Evolutionary conservation across 768 basidiomycete genomes (phyloP), one percentile per base, ranked within the genome.

Genomic region (Lactifluus subvellereus): DNA sequence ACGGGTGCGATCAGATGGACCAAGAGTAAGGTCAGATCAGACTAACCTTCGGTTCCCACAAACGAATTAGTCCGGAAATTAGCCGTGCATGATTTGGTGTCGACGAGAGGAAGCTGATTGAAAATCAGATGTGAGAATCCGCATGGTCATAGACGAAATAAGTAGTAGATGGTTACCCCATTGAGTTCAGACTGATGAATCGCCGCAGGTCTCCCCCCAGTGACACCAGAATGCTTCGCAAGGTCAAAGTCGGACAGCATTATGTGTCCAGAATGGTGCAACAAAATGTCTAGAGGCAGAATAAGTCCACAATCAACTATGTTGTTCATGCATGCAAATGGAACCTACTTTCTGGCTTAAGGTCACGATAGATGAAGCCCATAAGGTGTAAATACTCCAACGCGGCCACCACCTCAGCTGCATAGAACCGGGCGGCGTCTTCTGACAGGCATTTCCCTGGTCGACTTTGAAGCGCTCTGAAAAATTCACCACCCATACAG

Each of bases 201-300:
- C 72, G 86, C 89, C 6, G 88, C 91, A 32, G 95, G 94, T 70
- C 90, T 83, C 57, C 89, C 88, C 30, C 88, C 91, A 27, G 85
- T 86, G 68, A 91, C 91, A 58, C 82, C 88, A 43, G 92, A 93
- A 73, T 96, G 94, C 74, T 98, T 99, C 20, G 96, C 96, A 38
- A 99, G 83, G 77, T 99, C 97, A 75, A 99, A 99, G 76, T 99
- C 97, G 51, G 97, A 98, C 70, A 99, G 77, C 96, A 98, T 98
- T 70, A 99, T 98, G 76, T 99, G 97, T 18, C 97, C 97, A 11
- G 94, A 94, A 72, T 97, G 91, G 75, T 99, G 97, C 54, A 99
- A 79, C 18, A 99, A 80, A 71, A 99, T 99, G 74, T 99, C 97
- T 99, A 72, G 38, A 59, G 32, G 54, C 60, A 59, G 59, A 53